Percentiles rank a stretch among this genome's conserved stretches.
phyloP scores from a whole-genome alignment of 2,329 filamentous ascomycete species.

The Fusarium tanahbumbuense region DNA sequence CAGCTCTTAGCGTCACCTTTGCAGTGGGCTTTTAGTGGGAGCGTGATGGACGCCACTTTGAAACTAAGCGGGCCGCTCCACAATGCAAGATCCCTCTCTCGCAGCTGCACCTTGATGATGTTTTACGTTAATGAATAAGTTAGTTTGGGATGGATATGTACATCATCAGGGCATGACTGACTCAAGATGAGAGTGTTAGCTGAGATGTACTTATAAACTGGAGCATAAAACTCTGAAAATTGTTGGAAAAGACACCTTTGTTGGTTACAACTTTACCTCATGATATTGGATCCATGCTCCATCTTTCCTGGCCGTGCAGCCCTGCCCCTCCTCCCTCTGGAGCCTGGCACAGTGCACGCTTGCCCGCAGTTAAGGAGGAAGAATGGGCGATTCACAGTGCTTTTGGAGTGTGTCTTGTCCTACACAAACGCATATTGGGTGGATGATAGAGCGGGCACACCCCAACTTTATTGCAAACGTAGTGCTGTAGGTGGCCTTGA shows the following conservation, averaged over 20 bases:
- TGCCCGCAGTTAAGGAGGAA: conserved; percentile 27
- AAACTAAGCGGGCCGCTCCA: conserved; percentile 36
- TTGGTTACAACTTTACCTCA: not conserved
- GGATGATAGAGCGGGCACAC: conserved; percentile 1
- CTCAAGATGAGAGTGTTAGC: not conserved
- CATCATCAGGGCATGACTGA: not conserved
- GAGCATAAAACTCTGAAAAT: conserved; percentile 3
- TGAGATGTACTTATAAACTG: not conserved
- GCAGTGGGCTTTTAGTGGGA: conserved; percentile 15
- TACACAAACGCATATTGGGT: conserved; percentile 4
- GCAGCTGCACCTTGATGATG: conserved; percentile 27
- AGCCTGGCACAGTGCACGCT: conserved; percentile 32
- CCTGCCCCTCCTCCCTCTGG: conserved; percentile 1
- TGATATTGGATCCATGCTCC: conserved; percentile 1
- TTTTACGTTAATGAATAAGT: conserved; percentile 1
- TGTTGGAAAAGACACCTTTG: not conserved
- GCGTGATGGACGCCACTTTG: conserved; percentile 28
- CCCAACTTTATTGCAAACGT: conserved; percentile 30
- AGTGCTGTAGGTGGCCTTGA: conserved; percentile 14
- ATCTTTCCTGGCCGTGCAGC: not conserved
- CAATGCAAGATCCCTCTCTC: conserved; percentile 31
- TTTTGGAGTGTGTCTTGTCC: not conserved
- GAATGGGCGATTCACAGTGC: conserved; percentile 28
- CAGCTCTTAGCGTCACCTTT: conserved; percentile 22
- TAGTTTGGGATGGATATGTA: not conserved